phyloP scores from a whole-genome alignment of 2,329 filamentous ascomycete genomes.

The Didymella sp. region DNA sequence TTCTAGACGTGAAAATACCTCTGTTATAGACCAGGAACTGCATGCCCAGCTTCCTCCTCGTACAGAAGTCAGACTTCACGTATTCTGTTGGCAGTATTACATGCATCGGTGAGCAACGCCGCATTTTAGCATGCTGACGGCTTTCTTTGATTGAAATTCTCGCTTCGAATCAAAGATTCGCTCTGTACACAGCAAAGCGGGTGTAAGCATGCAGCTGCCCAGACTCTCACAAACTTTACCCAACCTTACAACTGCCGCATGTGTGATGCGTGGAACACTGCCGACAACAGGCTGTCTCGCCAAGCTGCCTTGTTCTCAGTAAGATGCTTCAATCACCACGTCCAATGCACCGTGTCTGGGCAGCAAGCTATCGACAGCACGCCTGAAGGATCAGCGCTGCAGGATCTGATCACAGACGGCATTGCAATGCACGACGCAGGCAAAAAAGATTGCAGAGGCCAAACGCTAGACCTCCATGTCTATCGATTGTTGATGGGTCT shows the following conservation, averaged over 20 bases:
- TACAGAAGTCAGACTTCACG: neutral
- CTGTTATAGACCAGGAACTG: neutral
- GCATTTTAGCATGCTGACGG: constrained; percentile 9
- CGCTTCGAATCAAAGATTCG: constrained; percentile 1
- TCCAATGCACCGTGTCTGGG: neutral
- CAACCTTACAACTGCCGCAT: neutral
- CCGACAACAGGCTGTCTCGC: constrained; percentile 1
- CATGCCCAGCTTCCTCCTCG: constrained; percentile 10
- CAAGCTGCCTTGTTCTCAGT: constrained; percentile 3
- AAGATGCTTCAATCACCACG: constrained; percentile 9
- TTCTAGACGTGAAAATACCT: neutral
- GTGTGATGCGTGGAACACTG: neutral
- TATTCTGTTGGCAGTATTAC: neutral
- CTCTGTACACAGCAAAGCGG: neutral
- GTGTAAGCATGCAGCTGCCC: constrained; percentile 4
- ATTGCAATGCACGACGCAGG: neutral
- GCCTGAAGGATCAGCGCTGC: neutral
- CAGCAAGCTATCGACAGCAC: constrained; percentile 1
- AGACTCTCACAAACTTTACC: neutral
- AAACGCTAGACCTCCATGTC: constrained; percentile 4
- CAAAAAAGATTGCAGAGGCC: neutral
- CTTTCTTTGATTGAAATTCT: neutral
- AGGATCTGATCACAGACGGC: neutral
- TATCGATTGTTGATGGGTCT: constrained; percentile 9
- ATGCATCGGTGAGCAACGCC: constrained; percentile 6